These are phyloP conservation scores for Periconia sp. DNA, from an alignment of 2,329 filamentous ascomycete species.

Conservation along the genomic window DNA sequence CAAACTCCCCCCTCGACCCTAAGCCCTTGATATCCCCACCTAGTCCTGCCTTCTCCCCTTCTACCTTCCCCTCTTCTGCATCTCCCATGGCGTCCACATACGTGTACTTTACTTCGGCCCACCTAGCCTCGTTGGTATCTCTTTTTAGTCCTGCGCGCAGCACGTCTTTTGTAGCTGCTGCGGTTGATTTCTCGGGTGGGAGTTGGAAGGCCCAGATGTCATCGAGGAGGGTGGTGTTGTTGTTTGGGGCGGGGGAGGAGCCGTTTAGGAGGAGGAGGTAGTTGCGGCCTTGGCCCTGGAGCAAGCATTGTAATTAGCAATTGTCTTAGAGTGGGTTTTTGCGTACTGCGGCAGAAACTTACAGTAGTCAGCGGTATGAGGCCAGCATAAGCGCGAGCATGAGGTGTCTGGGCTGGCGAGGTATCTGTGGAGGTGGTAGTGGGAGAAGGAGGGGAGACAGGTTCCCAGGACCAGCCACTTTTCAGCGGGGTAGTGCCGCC, in stretches of 20 bases:
- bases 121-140: constrained; percentile 56
- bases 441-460: constrained; percentile 40
- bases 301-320: no score
- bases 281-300: constrained; percentile 59
- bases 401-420: not conserved
- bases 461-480: constrained; percentile 39
- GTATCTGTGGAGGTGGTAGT: not conserved
- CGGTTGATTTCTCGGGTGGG: constrained; percentile 52
- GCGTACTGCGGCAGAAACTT: no score
- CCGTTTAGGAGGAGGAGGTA: constrained; percentile 61
- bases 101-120: constrained; percentile 58
- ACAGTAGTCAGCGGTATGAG: constrained; percentile 56
- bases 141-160: constrained; percentile 53
- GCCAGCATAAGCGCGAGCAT: constrained; percentile 51
- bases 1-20: constrained; percentile 49
- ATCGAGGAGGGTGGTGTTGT: constrained; percentile 32
- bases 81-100: constrained; percentile 52
- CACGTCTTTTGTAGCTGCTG: constrained; percentile 58
- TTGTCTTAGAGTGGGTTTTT: no score
- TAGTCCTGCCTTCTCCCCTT: constrained; percentile 50
- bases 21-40: constrained; percentile 47
- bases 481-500: constrained; percentile 41
- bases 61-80: no score
- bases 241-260: constrained; percentile 23
- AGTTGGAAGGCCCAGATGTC: constrained; percentile 63